A percentile compares a stretch with the other conserved stretches of the same genome.
These are phyloP conservation scores for Pseudogymnoascus sp. DNA, from an alignment of 2,329 filamentous ascomycete species.

Conservation along the genomic window DNA sequence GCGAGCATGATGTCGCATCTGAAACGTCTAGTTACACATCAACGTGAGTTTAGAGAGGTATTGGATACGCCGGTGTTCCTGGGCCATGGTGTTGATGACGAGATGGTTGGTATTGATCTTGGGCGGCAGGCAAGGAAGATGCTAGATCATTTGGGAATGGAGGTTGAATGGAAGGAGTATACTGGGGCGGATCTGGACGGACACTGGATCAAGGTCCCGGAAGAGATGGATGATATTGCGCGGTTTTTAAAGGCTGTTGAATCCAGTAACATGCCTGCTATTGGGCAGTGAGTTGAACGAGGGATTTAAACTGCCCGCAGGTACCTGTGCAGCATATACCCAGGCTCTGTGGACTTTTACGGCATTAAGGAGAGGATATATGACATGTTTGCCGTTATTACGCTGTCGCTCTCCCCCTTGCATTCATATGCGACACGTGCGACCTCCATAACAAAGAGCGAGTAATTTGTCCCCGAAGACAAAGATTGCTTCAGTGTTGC, in stretches of 20 bases:
- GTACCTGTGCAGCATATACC: background rate
- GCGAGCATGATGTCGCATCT: background rate
- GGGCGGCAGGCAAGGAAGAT: slow-evolving; percentile 29
- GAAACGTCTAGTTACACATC: background rate
- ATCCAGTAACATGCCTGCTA: background rate
- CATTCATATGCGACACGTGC: background rate
- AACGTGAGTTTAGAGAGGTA: background rate
- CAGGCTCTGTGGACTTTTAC: background rate
- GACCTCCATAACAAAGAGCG: background rate
- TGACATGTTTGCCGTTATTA: background rate
- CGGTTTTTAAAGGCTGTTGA: slow-evolving; percentile 23
- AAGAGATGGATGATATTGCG: slow-evolving; percentile 40
- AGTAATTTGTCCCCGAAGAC: no score
- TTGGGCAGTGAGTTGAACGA: background rate
- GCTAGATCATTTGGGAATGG: slow-evolving; percentile 29
- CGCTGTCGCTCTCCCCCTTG: background rate
- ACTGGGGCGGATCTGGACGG: slow-evolving; percentile 25
- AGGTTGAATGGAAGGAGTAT: slow-evolving; percentile 35
- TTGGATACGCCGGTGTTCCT: slow-evolving; percentile 36
- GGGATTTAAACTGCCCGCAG: background rate
- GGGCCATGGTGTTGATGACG: slow-evolving; percentile 36
- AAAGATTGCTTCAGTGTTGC: background rate
- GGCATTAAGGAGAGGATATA: background rate
- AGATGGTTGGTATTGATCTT: slow-evolving; percentile 32
- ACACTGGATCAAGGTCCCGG: slow-evolving; percentile 41